Evolutionary conservation across 2,329 filamentous ascomycete genomes (phyloP).

Genomic region (Cladosporium sp.): DNA sequence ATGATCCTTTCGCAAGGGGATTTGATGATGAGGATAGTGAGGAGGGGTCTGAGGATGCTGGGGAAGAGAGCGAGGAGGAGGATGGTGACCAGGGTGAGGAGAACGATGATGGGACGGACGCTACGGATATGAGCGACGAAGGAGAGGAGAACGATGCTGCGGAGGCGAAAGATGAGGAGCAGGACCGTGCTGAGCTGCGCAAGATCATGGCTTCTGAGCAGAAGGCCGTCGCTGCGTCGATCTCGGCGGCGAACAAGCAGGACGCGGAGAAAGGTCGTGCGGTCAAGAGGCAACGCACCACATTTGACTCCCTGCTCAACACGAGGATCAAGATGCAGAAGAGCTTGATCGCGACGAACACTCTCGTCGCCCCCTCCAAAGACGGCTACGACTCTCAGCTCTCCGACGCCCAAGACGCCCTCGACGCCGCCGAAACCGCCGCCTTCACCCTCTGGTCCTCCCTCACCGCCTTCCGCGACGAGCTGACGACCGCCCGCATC

Average conservation of each 20-base stretch:
- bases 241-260: slow-evolving; percentile 61
- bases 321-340: slow-evolving; percentile 90
- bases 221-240: slow-evolving; percentile 57
- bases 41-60: slow-evolving; percentile 18
- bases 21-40: slow-evolving; percentile 43
- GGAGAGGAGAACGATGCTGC: slow-evolving; percentile 36
- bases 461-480: slow-evolving; percentile 62
- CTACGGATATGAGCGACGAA: slow-evolving; percentile 40
- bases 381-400: slow-evolving; percentile 15
- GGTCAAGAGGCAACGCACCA: slow-evolving; percentile 76
- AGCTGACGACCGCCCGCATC: slow-evolving; percentile 47
- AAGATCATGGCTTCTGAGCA: slow-evolving; percentile 64
- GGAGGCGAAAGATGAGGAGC: slow-evolving; percentile 36
- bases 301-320: slow-evolving; percentile 84
- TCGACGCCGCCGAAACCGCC: slow-evolving; percentile 77
- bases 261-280: slow-evolving; percentile 82
- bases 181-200: slow-evolving; percentile 48
- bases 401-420: slow-evolving; percentile 33
- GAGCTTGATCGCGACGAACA: slow-evolving; percentile 74
- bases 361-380: slow-evolving; percentile 43
- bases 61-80: slow-evolving; percentile 33
- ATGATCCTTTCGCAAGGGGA: slow-evolving; percentile 42
- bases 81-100: slow-evolving; percentile 20
- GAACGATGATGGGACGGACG: slow-evolving; percentile 24
- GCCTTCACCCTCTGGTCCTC: slow-evolving; percentile 81